These are phyloP conservation scores for Dryas integrifolia DNA, from an alignment of 331 rosid species.

Conservation along the genomic window DNA sequence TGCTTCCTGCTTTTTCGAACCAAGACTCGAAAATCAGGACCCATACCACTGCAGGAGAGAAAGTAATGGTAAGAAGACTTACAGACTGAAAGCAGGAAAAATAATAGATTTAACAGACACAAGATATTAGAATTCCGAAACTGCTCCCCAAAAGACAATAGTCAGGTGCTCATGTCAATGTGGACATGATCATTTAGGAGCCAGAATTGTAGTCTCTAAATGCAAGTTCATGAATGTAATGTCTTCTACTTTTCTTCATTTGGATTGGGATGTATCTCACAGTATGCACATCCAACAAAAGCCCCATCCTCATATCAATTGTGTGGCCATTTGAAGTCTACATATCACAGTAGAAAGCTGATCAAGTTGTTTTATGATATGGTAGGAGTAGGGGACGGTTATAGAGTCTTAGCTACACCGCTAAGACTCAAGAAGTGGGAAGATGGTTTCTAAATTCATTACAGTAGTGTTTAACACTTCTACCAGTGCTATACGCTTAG, in stretches of 20 bases:
- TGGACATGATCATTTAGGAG: no score
- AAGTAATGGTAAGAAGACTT: slow-evolving; percentile 24
- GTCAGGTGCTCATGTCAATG: neutral
- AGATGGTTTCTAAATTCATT: no score
- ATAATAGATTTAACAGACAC: neutral
- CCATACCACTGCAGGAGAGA: slow-evolving; percentile 75
- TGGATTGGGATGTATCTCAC: no score
- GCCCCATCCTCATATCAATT: no score
- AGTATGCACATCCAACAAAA: no score
- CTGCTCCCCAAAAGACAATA: neutral
- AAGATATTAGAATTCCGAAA: neutral
- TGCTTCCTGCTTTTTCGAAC: slow-evolving; percentile 95
- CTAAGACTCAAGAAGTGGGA: no score
- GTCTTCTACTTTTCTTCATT: no score
- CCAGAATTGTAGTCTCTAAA: no score
- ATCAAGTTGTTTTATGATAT: neutral
- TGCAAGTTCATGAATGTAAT: no score
- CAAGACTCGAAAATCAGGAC: slow-evolving; percentile 94
- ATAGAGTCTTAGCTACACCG: no score
- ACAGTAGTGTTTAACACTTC: neutral
- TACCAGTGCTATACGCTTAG: neutral
- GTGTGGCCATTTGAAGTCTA: no score
- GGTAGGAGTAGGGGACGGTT: neutral
- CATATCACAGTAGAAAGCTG: no score
- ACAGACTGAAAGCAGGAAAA: slow-evolving; percentile 8